Evolutionary conservation across 176 grass and related monocot genomes (phyloP).

Genomic region (Juncus effusus): DNA sequence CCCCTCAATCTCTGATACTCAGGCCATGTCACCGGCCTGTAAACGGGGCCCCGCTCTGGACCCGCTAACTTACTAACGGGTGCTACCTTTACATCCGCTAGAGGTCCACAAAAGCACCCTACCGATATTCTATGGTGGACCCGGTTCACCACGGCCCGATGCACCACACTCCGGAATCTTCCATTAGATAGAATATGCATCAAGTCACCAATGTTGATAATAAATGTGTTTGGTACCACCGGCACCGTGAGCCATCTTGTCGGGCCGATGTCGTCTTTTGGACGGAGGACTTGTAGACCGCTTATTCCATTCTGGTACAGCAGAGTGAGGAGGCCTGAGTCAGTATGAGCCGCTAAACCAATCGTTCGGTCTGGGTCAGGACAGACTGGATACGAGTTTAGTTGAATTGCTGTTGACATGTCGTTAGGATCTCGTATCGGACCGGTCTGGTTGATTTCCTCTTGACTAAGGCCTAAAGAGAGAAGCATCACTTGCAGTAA

Average conservation of each 20-base stretch:
- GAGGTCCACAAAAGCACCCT: slow-evolving; percentile 46
- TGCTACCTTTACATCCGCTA: slow-evolving; percentile 26
- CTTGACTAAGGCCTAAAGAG: slow-evolving; percentile 43
- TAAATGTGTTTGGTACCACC: slow-evolving; percentile 21
- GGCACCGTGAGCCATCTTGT: slow-evolving; percentile 57
- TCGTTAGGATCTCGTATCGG: slow-evolving; percentile 21
- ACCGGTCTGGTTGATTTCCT: slow-evolving; percentile 12
- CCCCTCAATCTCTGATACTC: slow-evolving; percentile 32
- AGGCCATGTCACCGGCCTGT: slow-evolving; percentile 39
- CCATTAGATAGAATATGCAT: slow-evolving; percentile 58
- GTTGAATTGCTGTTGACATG: slow-evolving; percentile 29
- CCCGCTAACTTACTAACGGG: slow-evolving; percentile 23
- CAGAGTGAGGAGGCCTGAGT: slow-evolving; percentile 56
- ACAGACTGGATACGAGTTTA: slow-evolving; percentile 53
- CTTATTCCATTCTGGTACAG: slow-evolving; percentile 43
- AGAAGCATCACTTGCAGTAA: slow-evolving; percentile 39
- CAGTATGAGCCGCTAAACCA: slow-evolving; percentile 53
- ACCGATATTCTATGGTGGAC: slow-evolving; percentile 33
- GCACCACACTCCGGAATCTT: slow-evolving; percentile 39
- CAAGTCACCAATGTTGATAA: slow-evolving; percentile 43
- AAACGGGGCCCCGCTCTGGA: neutral
- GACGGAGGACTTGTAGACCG: slow-evolving; percentile 52
- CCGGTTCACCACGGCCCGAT: slow-evolving; percentile 53
- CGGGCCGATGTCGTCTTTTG: neutral
- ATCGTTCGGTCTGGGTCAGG: slow-evolving; percentile 48